A percentile compares a stretch with the other conserved stretches of the same genome.
Conservation (phyloP, 495 filamentous ascomycete species). For the Hypoxylon fragiforme region DNA sequence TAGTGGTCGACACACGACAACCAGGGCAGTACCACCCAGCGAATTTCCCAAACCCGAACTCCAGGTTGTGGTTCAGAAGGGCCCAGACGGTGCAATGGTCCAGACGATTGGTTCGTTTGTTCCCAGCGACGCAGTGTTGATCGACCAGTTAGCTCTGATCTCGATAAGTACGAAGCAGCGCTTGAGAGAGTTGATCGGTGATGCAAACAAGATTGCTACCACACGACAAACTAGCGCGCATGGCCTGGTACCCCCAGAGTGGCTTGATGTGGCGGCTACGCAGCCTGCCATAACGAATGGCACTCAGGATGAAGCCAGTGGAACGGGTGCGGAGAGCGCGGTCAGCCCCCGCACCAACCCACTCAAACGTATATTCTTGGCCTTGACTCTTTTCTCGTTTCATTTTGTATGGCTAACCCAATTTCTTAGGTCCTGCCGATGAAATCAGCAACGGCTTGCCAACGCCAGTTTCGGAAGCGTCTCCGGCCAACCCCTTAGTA, state of each 20-base stretch:
- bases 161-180: slow-evolving; percentile 76
- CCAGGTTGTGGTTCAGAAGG: slow-evolving; percentile 32
- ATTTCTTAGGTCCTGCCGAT: slow-evolving; percentile 26
- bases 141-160: slow-evolving; percentile 74
- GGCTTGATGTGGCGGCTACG: slow-evolving; percentile 64
- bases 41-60: slow-evolving; percentile 53
- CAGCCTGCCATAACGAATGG: slow-evolving; percentile 37
- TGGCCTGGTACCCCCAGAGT: slow-evolving; percentile 69
- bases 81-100: slow-evolving; percentile 59
- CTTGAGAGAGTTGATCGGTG: slow-evolving; percentile 68
- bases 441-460: slow-evolving; percentile 32
- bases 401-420: slow-evolving; percentile 18
- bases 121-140: slow-evolving; percentile 64
- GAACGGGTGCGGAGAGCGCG: slow-evolving; percentile 47
- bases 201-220: slow-evolving; percentile 64
- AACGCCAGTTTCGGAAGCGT: slow-evolving; percentile 28
- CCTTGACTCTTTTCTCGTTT: slow-evolving; percentile 33
- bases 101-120: slow-evolving; percentile 66
- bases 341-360: slow-evolving; percentile 55
- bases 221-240: slow-evolving; percentile 71
- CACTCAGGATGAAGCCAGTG: slow-evolving; percentile 37
- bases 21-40: slow-evolving; percentile 50
- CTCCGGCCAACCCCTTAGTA: slow-evolving; percentile 41
- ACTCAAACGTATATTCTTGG: slow-evolving; percentile 59
- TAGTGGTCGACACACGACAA: no score